A percentile compares a stretch with the other conserved stretches of the same genome.
Conservation (phyloP, 2,329 filamentous ascomycete species). For the Cladosporium sp. region DNA sequence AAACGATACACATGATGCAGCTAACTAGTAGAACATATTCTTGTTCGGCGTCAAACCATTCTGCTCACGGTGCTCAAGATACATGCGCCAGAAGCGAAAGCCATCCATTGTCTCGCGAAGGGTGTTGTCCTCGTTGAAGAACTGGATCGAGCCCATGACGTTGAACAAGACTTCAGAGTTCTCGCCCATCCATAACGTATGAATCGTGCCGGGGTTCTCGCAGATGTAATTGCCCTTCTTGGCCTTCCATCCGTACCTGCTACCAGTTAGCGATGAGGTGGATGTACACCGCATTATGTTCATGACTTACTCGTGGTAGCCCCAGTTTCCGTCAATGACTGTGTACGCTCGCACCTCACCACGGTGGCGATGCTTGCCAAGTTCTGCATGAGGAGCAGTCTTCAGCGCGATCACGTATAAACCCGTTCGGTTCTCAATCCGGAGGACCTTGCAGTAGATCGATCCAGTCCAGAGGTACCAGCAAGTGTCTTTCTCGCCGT, state of each 20-base stretch:
- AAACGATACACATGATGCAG: too few species aligned
- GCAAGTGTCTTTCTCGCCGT: slow-evolving; percentile 17
- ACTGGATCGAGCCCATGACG: slow-evolving; percentile 18
- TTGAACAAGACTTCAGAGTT: slow-evolving; percentile 18
- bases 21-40: slow-evolving; percentile 15
- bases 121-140: slow-evolving; percentile 20
- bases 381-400: slow-evolving; percentile 18
- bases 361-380: slow-evolving; percentile 20
- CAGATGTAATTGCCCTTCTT: slow-evolving; percentile 17
- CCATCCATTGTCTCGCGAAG: slow-evolving; percentile 20
- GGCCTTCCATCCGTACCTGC: slow-evolving; percentile 4
- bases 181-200: slow-evolving; percentile 19
- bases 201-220: slow-evolving; percentile 19
- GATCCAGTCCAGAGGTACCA: slow-evolving; percentile 20
- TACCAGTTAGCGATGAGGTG: too few species aligned
- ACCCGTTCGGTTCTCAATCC: slow-evolving; percentile 19
- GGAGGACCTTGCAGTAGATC: slow-evolving; percentile 18
- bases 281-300: too few species aligned
- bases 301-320: too few species aligned
- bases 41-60: slow-evolving; percentile 6
- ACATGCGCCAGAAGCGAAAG: slow-evolving; percentile 19
- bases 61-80: slow-evolving; percentile 18
- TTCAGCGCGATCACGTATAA: slow-evolving; percentile 19
- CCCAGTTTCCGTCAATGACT: slow-evolving; percentile 9
- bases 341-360: slow-evolving; percentile 18